Base-by-base conservation (phyloP, 169 alveolate species). In the Plasmodium blacklocki region DNA sequence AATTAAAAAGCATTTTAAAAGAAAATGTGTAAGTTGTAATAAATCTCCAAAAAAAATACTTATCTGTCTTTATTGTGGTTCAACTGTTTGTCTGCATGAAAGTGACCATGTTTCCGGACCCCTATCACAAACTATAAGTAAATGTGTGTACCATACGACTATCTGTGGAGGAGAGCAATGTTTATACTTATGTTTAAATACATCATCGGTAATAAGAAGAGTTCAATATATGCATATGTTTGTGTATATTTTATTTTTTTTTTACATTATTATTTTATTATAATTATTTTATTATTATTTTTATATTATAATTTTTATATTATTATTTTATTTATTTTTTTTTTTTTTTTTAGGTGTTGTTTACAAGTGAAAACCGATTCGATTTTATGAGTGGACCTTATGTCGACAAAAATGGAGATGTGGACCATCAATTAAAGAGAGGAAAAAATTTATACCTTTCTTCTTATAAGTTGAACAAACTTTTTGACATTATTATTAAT, bases 121-220 rank as follows among this genome's bases (percentile, higher is more conserved):
- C 39, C 56, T 64, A 5, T 78, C 89, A 14, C 78, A 78, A 45
- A 64, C 78, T 12, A 78, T 78, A 64, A 71, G 89, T 8, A 78
- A 78, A 54, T 78, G 89, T 47, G 76, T 68, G 4, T 78, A 78
- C 29, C 89, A 78, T 47, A 78, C 89, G 5, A 78, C 89, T 2
- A 59, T 78, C 14, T 78, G 89, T 47, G 89, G 89, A 32, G 89
- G 89, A 7, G 89, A 78, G 45, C 89, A 78, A 56, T 68, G 78
- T 47, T 29, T 78, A 5, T 78, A 78, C 60, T 26, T 78, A 15
- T 78, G 89, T 21, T 29, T 78, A 26, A 78, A 78, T 76, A 70
- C 74, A 7, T 78, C 89, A 26, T 78, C 89, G 76, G 89, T 78
- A 78, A 78, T 26, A 39, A 8, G n/a, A 60, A 11, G 14, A 19